A percentile compares a stretch with the other conserved stretches of the same genome.
phyloP scores from a whole-genome alignment of 306 rosid genomes.

The Vicia villosa region DNA sequence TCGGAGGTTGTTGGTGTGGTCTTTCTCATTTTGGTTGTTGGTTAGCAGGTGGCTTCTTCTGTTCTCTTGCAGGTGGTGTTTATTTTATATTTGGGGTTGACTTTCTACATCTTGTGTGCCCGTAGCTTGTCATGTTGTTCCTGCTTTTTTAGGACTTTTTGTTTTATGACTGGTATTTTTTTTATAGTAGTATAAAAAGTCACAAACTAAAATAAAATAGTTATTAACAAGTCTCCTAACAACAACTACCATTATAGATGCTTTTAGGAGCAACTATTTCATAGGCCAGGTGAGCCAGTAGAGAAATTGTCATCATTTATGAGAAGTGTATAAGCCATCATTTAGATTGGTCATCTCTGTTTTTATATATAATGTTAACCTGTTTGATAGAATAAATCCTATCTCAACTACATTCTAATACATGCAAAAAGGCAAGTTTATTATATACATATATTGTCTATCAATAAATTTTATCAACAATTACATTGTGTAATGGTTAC shows the following conservation, averaged over 20 bases:
- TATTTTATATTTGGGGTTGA: too few relatives aligned
- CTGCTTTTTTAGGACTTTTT: too few relatives aligned
- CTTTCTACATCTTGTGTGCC: too few relatives aligned
- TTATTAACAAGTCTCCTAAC: background rate
- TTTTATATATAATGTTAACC: background rate
- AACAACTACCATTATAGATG: background rate
- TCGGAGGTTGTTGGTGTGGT: too few relatives aligned
- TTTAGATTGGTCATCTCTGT: background rate
- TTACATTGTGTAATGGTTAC: constrained; percentile 30
- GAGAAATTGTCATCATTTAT: background rate
- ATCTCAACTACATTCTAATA: constrained; percentile 14
- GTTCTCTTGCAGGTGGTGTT: too few relatives aligned
- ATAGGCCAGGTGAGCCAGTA: background rate
- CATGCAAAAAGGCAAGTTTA: background rate
- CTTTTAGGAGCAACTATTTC: background rate
- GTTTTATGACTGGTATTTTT: too few relatives aligned
- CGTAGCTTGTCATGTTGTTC: too few relatives aligned
- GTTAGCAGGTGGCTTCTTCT: too few relatives aligned
- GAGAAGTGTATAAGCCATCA: background rate
- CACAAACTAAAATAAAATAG: too few relatives aligned
- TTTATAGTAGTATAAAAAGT: too few relatives aligned
- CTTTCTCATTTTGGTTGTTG: too few relatives aligned
- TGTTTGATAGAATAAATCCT: background rate
- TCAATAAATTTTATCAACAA: constrained; percentile 17
- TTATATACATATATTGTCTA: constrained; percentile 7